Conservation (phyloP, 768 basidiomycete genomes). For the Auricularia heimuer region DNA sequence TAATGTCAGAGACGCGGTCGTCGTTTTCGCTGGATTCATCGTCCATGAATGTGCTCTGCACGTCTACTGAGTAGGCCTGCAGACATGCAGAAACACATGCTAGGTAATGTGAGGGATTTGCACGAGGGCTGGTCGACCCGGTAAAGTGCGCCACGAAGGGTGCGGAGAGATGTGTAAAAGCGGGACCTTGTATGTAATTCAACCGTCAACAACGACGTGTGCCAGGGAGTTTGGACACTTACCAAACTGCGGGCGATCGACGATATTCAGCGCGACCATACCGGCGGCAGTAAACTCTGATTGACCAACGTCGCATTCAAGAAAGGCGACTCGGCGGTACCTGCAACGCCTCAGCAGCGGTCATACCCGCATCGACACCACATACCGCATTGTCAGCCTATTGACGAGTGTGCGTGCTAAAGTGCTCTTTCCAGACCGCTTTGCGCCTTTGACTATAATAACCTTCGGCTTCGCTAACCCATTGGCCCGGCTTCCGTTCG, state of each 20-base stretch:
- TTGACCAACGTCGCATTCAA: slow-evolving; percentile 92
- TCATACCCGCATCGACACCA: not conserved
- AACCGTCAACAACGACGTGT: too few relatives aligned
- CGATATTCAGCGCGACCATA: slow-evolving; percentile 66
- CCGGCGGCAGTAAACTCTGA: slow-evolving; percentile 88
- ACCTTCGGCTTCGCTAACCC: slow-evolving; percentile 22
- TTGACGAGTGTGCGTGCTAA: slow-evolving; percentile 71
- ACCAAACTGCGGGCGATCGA: slow-evolving; percentile 69
- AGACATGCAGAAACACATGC: slow-evolving; percentile 55
- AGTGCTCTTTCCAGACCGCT: slow-evolving; percentile 84
- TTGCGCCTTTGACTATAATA: slow-evolving; percentile 73
- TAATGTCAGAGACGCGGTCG: slow-evolving; percentile 38
- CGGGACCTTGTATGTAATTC: slow-evolving; percentile 46
- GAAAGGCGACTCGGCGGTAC: slow-evolving; percentile 73
- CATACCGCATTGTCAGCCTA: slow-evolving; percentile 48
- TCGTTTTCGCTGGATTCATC: slow-evolving; percentile 19
- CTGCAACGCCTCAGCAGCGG: slow-evolving; percentile 24
- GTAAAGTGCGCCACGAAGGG: slow-evolving; percentile 73
- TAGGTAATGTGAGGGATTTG: slow-evolving; percentile 69
- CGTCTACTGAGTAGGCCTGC: slow-evolving; percentile 56
- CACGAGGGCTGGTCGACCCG: slow-evolving; percentile 67
- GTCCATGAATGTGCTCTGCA: slow-evolving; percentile 38
- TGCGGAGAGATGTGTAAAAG: slow-evolving; percentile 73
- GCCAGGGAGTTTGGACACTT: too few relatives aligned
- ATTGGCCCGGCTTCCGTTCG: slow-evolving; percentile 7